Percentiles rank a stretch among this genome's conserved stretches.
Conservation (phyloP, 176 grass and related monocot species). For the Guadua angustifolia region DNA sequence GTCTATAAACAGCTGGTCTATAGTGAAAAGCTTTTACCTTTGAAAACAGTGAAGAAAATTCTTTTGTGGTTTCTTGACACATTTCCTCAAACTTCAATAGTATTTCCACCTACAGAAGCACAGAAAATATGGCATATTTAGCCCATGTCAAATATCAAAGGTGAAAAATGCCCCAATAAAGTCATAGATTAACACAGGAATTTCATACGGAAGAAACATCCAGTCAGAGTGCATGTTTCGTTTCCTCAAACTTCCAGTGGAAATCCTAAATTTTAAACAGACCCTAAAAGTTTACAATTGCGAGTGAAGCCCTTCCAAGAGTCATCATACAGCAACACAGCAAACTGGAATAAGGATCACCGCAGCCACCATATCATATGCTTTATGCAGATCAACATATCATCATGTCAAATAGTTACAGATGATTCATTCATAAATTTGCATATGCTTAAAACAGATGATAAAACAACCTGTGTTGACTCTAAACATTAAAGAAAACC, state of each 20-base stretch:
- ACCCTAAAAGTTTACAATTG: background rate
- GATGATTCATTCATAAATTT: background rate
- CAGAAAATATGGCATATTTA: slow-evolving; percentile 31
- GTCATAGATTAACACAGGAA: background rate
- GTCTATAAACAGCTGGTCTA: background rate
- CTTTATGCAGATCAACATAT: background rate
- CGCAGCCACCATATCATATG: slow-evolving; percentile 14
- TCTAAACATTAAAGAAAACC: background rate
- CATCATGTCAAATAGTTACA: background rate
- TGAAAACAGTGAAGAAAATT: slow-evolving; percentile 72
- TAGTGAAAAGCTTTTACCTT: slow-evolving; percentile 45
- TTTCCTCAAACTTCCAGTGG: background rate
- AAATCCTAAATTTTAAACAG: background rate
- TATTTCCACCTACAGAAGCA: slow-evolving; percentile 80
- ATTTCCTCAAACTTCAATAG: slow-evolving; percentile 98
- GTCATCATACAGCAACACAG: background rate
- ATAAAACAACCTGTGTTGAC: background rate
- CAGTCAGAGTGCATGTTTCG: slow-evolving; percentile 8
- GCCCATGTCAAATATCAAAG: slow-evolving; percentile 14
- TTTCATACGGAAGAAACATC: background rate
- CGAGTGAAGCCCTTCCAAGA: background rate
- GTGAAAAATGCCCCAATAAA: background rate
- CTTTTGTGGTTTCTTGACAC: slow-evolving; percentile 76
- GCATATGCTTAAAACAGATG: slow-evolving; percentile 11
- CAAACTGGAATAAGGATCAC: background rate